Base-by-base conservation (phyloP, 768 basidiomycete genomes). In the Tricholoma flavovirens region DNA sequence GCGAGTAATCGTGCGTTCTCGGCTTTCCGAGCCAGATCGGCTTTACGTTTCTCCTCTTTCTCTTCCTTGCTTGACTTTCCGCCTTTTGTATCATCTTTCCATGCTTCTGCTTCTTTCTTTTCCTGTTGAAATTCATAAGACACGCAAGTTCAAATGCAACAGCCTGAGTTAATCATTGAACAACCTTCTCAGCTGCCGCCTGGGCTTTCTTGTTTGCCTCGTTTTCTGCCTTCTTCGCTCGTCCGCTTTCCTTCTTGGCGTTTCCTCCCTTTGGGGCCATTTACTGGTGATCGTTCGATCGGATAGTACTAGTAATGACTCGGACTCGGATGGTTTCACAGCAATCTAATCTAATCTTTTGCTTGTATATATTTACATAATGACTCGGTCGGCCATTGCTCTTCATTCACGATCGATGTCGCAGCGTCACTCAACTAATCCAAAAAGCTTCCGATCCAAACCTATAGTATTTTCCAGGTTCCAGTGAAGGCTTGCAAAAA, bases 221-320 rank as follows among this genome's bases (percentile, higher is more conserved):
- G 67, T 93, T 94, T 66, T 94, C 90, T 22, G 90, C 90, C 70
- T 97, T 97, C 74, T 92, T 94, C 0, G 93, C 88, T 53, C 89
- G 73, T 4, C 94, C 93, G 42, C 83, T 73, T 71, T 96, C 94
- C 69, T 96, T 96, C 84, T 96, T 97, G 56, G 90, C 77, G 77
- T 93, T 96, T 62, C 80, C 83, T 59, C 86, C 89, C 71, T 91
- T 92, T 1, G 94, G 93, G 49, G 94, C 72, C 94, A 95, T 26
- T 94, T 24, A 32, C 26, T 36, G 14, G 22, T 12, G 30, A 36
- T 24, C 42, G n/a, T n/a, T 5, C 33, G 19, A 43, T 45, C 8
- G 17, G 54, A 48, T 55, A 45, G 29, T 43, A 26, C n/a, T n/a
- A n/a, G n/a, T n/a, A n/a, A 49, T 29, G 29, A 29, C 29, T 29